phyloP scores from a whole-genome alignment of 371 early-diverging fungal genomes.

The Haplosporangium sp. region DNA sequence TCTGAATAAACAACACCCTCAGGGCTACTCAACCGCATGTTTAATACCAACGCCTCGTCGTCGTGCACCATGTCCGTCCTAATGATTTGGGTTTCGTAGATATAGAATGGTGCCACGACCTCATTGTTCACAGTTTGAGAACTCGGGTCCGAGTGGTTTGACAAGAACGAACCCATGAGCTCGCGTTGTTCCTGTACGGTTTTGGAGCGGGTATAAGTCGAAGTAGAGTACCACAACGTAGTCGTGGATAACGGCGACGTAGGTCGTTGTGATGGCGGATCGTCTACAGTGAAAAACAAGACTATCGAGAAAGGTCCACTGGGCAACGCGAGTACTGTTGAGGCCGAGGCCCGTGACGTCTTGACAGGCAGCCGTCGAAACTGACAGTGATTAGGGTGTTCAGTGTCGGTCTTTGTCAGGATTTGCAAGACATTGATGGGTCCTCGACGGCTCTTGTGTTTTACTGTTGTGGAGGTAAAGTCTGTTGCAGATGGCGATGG shows the following conservation, averaged over 20 bases:
- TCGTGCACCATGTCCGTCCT: conserved; percentile 1
- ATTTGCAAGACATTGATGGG: conserved; percentile 33
- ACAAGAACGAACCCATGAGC: conserved; percentile 31
- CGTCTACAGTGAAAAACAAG: conserved; percentile 36
- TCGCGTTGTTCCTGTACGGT: conserved; percentile 20
- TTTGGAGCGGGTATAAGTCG: conserved; percentile 11
- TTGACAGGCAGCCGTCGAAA: conserved; percentile 27
- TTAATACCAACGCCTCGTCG: conserved; percentile 13
- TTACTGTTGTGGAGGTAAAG: background rate
- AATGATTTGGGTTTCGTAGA: conserved; percentile 22
- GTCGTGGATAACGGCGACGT: background rate
- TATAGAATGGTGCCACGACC: conserved; percentile 18
- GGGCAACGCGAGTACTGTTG: conserved; percentile 12
- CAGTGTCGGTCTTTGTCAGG: conserved; percentile 16
- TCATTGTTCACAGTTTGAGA: background rate
- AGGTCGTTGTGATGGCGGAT: background rate
- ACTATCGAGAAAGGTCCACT: conserved; percentile 27
- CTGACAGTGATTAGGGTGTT: conserved; percentile 1
- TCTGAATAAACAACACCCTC: conserved; percentile 20
- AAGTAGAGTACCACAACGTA: conserved; percentile 29
- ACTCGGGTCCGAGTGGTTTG: conserved; percentile 15
- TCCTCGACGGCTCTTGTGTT: background rate
- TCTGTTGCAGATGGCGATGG: conserved; percentile 3
- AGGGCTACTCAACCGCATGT: conserved; percentile 23
- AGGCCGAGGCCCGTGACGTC: conserved; percentile 2